These are phyloP conservation scores for Akanthomyces dipterigenus DNA, from an alignment of 2,329 filamentous ascomycete genomes.

Conservation along the genomic window DNA sequence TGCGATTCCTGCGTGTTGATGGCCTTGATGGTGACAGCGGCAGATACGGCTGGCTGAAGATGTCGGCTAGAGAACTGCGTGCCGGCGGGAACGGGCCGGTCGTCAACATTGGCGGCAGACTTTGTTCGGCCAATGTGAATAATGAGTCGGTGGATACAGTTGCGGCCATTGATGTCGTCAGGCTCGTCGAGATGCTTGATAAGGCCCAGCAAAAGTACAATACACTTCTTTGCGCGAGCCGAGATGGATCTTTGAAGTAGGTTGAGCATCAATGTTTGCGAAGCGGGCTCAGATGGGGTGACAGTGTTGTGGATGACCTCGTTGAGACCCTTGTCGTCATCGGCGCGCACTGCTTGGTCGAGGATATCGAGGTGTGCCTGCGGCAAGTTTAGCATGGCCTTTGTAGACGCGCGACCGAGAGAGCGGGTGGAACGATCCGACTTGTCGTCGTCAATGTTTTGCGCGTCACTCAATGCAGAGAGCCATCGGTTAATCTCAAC, in stretches of 20 bases:
- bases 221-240: constrained; percentile 59
- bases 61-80: constrained; percentile 60
- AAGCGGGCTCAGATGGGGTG: constrained; percentile 29
- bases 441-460: constrained; percentile 66
- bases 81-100: constrained; percentile 41
- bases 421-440: constrained; percentile 71
- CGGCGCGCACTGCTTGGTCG: constrained; percentile 63
- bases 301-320: constrained; percentile 53
- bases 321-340: constrained; percentile 53
- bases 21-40: constrained; percentile 51
- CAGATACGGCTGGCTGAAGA: constrained; percentile 70
- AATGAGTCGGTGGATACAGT: constrained; percentile 86
- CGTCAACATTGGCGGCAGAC: constrained; percentile 39
- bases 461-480: constrained; percentile 70
- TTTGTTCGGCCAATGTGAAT: constrained; percentile 84
- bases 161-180: constrained; percentile 89
- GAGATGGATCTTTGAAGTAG: constrained; percentile 72
- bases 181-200: constrained; percentile 72
- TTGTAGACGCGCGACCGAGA: constrained; percentile 68
- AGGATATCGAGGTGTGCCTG: constrained; percentile 61
- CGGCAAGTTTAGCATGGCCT: constrained; percentile 67
- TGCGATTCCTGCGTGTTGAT: constrained; percentile 62
- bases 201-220: constrained; percentile 62
- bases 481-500: constrained; percentile 84
- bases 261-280: constrained; percentile 68